phyloP scores from a whole-genome alignment of 139 green algal species.

The Trebouxia sp. region DNA sequence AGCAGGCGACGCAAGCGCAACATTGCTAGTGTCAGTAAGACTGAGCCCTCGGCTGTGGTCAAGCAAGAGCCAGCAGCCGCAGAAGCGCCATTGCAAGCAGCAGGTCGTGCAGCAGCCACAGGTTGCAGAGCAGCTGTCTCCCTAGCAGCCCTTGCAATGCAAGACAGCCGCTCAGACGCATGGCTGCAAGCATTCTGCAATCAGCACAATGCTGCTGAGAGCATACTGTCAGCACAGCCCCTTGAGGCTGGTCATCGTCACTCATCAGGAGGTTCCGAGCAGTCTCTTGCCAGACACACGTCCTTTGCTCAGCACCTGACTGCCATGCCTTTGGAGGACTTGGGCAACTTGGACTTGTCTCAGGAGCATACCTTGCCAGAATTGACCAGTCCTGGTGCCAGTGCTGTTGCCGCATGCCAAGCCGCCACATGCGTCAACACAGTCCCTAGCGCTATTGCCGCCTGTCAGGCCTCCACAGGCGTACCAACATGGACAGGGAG shows the following conservation, averaged over 20 bases:
- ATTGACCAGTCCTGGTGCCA: too few relatives aligned
- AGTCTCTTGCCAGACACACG: neutral
- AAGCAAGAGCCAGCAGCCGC: neutral
- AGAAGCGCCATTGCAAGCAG: neutral
- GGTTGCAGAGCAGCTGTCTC: conserved; percentile 20
- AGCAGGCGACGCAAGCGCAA: neutral
- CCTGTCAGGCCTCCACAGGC: too few relatives aligned
- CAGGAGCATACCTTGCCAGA: too few relatives aligned
- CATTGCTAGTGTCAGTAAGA: neutral
- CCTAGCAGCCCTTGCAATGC: conserved; percentile 1
- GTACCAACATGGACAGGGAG: too few relatives aligned
- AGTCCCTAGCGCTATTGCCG: too few relatives aligned
- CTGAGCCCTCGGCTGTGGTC: too few relatives aligned
- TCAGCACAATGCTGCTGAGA: neutral
- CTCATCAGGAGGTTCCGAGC: conserved; percentile 7
- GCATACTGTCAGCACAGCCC: neutral
- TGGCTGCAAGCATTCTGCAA: neutral
- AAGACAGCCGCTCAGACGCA: neutral
- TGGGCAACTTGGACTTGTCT: neutral
- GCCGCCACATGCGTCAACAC: too few relatives aligned
- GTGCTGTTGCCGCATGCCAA: too few relatives aligned
- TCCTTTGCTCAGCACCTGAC: neutral
- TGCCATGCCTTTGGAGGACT: neutral
- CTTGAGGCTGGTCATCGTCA: neutral
- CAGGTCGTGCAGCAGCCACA: neutral